These are phyloP conservation scores for Neonectria ditissima DNA, from an alignment of 2,329 filamentous ascomycete species.

Conservation along the genomic window DNA sequence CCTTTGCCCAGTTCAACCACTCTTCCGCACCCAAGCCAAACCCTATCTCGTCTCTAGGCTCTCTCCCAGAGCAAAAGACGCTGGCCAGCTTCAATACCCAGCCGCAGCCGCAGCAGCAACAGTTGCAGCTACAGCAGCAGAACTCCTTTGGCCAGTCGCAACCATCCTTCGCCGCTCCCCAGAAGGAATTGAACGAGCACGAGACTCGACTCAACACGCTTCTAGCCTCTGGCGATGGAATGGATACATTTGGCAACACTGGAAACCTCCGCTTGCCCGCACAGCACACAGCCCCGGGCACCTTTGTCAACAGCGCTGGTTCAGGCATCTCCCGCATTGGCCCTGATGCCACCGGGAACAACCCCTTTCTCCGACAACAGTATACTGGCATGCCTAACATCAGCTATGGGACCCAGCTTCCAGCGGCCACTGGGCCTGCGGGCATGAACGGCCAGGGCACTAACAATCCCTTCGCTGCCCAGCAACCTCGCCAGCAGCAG, in stretches of 20 bases:
- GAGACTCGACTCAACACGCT: constrained; percentile 86
- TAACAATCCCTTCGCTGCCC: constrained; percentile 69
- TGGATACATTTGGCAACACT: constrained; percentile 98
- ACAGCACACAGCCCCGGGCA: constrained; percentile 95
- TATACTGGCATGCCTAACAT: constrained; percentile 80
- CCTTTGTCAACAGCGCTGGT: constrained; percentile 95
- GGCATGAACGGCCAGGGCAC: constrained; percentile 64
- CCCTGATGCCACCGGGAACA: constrained; percentile 80
- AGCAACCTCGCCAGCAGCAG: constrained; percentile 61
- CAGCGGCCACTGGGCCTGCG: constrained; percentile 68
- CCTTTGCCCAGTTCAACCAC: constrained; percentile 83
- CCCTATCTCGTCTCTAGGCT: constrained; percentile 76
- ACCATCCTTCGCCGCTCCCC: constrained; percentile 53
- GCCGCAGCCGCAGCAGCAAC: constrained; percentile 58
- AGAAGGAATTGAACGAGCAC: constrained; percentile 70
- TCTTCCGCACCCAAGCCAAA: constrained; percentile 64
- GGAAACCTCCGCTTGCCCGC: constrained; percentile 94
- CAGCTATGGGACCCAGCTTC: constrained; percentile 64
- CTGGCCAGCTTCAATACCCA: constrained; percentile 70
- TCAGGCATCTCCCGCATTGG: constrained; percentile 79
- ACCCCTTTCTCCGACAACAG: constrained; percentile 88
- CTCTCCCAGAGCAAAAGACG: constrained; percentile 86
- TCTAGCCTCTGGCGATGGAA: constrained; percentile 87
- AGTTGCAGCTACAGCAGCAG: constrained; percentile 56
- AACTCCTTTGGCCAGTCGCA: constrained; percentile 46